Evolutionary conservation across 2,329 filamentous ascomycete genomes (phyloP).

Genomic region (Fusarium protoensiforme): DNA sequence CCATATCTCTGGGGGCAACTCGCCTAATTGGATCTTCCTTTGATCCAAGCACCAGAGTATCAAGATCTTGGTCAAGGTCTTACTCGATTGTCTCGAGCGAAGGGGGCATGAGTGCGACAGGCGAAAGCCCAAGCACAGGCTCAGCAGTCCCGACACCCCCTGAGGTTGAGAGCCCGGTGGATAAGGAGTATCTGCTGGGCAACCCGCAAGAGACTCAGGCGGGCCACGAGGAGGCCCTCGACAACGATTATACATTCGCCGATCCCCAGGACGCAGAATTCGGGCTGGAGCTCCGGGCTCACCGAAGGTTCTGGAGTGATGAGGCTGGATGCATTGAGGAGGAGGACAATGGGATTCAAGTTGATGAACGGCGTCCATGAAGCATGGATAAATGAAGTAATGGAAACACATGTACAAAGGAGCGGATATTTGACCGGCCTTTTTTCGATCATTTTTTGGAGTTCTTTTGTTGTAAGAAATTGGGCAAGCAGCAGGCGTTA

Average conservation of each 20-base stretch:
- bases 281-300: conserved; percentile 50
- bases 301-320: conserved; percentile 49
- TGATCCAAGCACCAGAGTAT: conserved; percentile 30
- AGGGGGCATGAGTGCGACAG: conserved; percentile 49
- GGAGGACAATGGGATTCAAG: conserved; percentile 45
- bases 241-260: conserved; percentile 46
- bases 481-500: conserved; percentile 19
- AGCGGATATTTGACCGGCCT: conserved; percentile 9
- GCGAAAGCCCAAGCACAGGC: conserved; percentile 50
- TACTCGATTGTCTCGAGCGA: conserved; percentile 51
- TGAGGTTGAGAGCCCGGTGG: conserved; percentile 49
- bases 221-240: conserved; percentile 36
- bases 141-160: conserved; percentile 52
- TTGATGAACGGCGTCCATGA: conserved; percentile 37
- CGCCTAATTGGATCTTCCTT: conserved; percentile 30
- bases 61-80: conserved; percentile 40
- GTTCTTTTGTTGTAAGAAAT: conserved; percentile 20
- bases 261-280: conserved; percentile 47
- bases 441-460: conserved; percentile 23
- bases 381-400: conserved; percentile 21
- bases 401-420: conserved; percentile 17
- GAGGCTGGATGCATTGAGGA: conserved; percentile 52
- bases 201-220: conserved; percentile 31
- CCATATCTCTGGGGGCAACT: conserved; percentile 34
- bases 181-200: conserved; percentile 39